Percentiles rank a stretch among this genome's conserved stretches.
Evolutionary conservation across 2,329 filamentous ascomycete species (phyloP).

Genomic region (Calonectria hongkongensis): DNA sequence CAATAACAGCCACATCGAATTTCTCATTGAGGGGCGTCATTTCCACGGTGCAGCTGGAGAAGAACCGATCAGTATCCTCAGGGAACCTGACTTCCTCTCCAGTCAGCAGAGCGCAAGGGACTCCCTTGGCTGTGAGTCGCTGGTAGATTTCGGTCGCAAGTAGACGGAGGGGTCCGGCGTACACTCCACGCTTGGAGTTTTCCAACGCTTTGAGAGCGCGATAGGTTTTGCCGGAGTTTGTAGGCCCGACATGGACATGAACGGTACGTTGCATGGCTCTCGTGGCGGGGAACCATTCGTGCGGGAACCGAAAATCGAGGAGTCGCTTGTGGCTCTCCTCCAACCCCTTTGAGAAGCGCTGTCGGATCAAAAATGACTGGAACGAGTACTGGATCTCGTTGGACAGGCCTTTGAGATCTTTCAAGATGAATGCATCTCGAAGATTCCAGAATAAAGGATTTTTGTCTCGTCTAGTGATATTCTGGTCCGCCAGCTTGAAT

Average conservation of each 20-base stretch:
- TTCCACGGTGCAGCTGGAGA: constrained; percentile 94
- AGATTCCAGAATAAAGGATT: constrained; percentile 76
- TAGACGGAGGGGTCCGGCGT: constrained; percentile 91
- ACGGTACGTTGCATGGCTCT: constrained; percentile 87
- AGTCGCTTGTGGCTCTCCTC: constrained; percentile 77
- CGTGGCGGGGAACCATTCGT: constrained; percentile 94
- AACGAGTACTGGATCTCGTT: constrained; percentile 81
- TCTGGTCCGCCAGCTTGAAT: constrained; percentile 65
- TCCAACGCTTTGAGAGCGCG: constrained; percentile 91
- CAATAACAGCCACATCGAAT: constrained; percentile 94
- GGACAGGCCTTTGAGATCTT: constrained; percentile 70
- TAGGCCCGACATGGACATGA: constrained; percentile 95
- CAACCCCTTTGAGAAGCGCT: constrained; percentile 73
- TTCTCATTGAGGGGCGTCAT: constrained; percentile 78
- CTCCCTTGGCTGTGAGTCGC: constrained; percentile 87
- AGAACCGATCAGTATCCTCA: constrained; percentile 72
- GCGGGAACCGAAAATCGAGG: constrained; percentile 90
- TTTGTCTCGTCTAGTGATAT: constrained; percentile 60
- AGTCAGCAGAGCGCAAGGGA: constrained; percentile 86
- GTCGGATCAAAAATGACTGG: constrained; percentile 77
- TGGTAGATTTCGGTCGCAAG: constrained; percentile 96
- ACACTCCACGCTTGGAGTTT: constrained; percentile 84
- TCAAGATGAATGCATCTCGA: constrained; percentile 75
- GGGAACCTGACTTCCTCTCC: constrained; percentile 91
- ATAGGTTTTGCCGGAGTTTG: constrained; percentile 99